These are phyloP conservation scores for Barnettozyma sucrosica DNA, from an alignment of 805 yeast genomes.

Conservation along the genomic window DNA sequence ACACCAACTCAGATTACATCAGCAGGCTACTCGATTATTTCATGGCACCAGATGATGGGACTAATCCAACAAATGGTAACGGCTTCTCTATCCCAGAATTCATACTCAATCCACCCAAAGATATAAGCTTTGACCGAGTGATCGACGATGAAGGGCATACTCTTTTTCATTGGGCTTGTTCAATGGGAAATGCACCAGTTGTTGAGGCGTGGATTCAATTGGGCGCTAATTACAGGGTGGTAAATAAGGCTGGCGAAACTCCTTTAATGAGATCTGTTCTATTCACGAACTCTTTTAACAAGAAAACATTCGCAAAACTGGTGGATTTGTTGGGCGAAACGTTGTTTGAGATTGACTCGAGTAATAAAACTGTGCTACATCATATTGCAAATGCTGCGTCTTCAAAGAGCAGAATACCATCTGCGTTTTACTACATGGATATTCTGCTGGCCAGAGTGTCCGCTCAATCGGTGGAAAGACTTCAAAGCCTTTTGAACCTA, in stretches of 20 bases:
- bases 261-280: slow-evolving; percentile 80
- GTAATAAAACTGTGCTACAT: slow-evolving; percentile 76
- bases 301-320: slow-evolving; percentile 72
- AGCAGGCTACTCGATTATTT: slow-evolving; percentile 47
- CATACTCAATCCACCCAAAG: slow-evolving; percentile 55
- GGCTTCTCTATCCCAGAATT: slow-evolving; percentile 51
- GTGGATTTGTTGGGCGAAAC: slow-evolving; percentile 73
- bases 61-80: slow-evolving; percentile 17
- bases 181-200: slow-evolving; percentile 81
- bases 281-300: slow-evolving; percentile 82
- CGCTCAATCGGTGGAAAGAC: slow-evolving; percentile 55
- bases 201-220: slow-evolving; percentile 68
- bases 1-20: slow-evolving; percentile 36
- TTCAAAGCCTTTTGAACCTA: slow-evolving; percentile 54
- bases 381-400: slow-evolving; percentile 72
- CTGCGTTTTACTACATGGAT: slow-evolving; percentile 80
- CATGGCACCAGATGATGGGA: slow-evolving; percentile 51
- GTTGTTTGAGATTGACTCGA: slow-evolving; percentile 68
- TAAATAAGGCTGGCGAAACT: slow-evolving; percentile 73
- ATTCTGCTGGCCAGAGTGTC: slow-evolving; percentile 67
- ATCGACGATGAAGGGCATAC: slow-evolving; percentile 95
- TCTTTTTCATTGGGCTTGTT: slow-evolving; percentile 95
- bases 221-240: slow-evolving; percentile 62
- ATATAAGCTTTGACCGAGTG: slow-evolving; percentile 64
- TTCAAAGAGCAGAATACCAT: slow-evolving; percentile 61